Evolutionary conservation across 2,329 filamentous ascomycete genomes (phyloP), one percentile per base, ranked within the genome.

Genomic region (Lojkania enalia): DNA sequence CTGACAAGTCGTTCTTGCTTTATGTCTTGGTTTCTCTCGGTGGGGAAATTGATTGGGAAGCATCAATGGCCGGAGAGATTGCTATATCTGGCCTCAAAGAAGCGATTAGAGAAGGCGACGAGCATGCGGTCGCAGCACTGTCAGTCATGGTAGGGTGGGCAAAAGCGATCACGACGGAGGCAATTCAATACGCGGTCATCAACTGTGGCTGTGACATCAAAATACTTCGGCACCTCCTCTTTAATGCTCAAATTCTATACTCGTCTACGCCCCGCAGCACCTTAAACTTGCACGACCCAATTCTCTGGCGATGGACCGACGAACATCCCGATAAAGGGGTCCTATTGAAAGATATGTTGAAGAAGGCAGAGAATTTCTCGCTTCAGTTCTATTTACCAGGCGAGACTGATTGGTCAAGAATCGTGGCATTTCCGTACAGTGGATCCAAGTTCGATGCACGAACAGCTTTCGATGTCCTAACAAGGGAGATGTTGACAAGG

Each of bases 1-100:
- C 50, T 6, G 58, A 55, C 4, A 68, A 69, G 31, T 53, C 58
- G 5, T 55, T 52, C 2, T 32, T 69, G 15, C 57, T 71, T 4
- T 69, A 67, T 29, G 59, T 68, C 1, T 47, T 71, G 14, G 66
- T 69, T 4, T 58, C 59, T 14, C 41, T 68, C n/a, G 56, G 49
- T 15, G 64, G 65, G 1, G 58, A 65, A 47, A 59, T 71, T 29
- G 66, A 70, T 30, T 67, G 63, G 66, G 49, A 63, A 32, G 57
- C 54, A 5, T 65, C 57, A 19, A 57, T 66, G 51, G 60, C 66
- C 2, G 61, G 66, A 1, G 67, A 70, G 43, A 60, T 49, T 13
- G 65, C 67, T 5, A 68, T 63, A 42, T 43, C 49, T 20, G 66
- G 66, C 4, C 49, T 70, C 16, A 48, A 49, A 35, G 52, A 63